phyloP scores from a whole-genome alignment of 495 filamentous ascomycete species.

The Cercophora sp. region DNA sequence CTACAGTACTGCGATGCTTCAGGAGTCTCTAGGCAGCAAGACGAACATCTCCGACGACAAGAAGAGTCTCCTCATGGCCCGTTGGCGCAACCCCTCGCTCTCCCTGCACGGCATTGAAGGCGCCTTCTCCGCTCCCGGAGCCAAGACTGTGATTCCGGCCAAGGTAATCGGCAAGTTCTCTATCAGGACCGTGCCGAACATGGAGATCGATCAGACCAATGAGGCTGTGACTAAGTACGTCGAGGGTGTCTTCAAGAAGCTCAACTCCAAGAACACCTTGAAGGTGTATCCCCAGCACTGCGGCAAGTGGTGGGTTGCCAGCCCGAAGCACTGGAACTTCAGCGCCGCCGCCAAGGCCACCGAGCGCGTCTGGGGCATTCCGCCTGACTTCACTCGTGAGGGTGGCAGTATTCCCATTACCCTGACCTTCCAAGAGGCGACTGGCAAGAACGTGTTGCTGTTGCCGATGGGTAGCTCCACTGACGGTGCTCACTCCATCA shows the following conservation, averaged over 20 bases:
- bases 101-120: conserved; percentile 97
- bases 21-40: conserved; percentile 82
- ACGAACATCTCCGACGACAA: conserved; percentile 82
- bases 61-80: conserved; percentile 86
- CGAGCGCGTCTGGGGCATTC: conserved; percentile 82
- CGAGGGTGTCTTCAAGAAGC: conserved; percentile 71
- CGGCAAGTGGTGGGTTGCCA: conserved; percentile 98
- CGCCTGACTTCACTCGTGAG: conserved; percentile 94
- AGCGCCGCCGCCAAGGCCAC: conserved; percentile 87
- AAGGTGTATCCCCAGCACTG: conserved; percentile 77
- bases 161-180: conserved; percentile 98
- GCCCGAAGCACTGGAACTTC: conserved; percentile 98
- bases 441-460: conserved; percentile 95
- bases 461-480: conserved; percentile 96
- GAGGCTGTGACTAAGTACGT: conserved; percentile 76
- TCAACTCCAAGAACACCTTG: conserved; percentile 85
- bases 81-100: conserved; percentile 90
- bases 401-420: conserved; percentile 97
- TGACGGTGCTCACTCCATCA: conserved; percentile 93
- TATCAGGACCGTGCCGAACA: conserved; percentile 94
- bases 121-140: conserved; percentile 87
- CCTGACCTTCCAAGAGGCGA: conserved; percentile 94
- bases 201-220: conserved; percentile 88
- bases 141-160: conserved; percentile 97
- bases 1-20: conserved; percentile 92